Evolutionary conservation across 768 basidiomycete species (phyloP).

Genomic region (Stropharia rugosoannulata): DNA sequence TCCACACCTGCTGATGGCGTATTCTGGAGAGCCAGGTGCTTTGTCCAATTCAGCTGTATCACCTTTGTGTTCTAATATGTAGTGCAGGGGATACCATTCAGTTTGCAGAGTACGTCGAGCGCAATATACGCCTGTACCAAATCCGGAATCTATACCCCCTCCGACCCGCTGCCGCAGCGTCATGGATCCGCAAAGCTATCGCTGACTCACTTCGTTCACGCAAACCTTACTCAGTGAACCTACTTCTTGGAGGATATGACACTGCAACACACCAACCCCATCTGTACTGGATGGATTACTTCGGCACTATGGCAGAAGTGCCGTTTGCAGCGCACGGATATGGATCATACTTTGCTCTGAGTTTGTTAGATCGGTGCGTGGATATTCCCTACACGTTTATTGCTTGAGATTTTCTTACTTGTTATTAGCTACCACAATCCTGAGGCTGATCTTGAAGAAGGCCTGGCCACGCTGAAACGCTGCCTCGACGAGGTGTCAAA

Average conservation of each 20-base stretch:
- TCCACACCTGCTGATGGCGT: conserved; percentile 92
- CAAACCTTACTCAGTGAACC: conserved; percentile 86
- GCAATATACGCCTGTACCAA: conserved; percentile 94
- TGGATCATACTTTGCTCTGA: conserved; percentile 88
- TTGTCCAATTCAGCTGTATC: background rate
- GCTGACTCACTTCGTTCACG: conserved; percentile 89
- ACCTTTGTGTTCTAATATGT: background rate
- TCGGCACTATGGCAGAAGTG: conserved; percentile 85
- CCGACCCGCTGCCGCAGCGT: conserved; percentile 86
- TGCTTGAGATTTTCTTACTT: background rate
- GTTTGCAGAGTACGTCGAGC: conserved; percentile 94
- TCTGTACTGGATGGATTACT: conserved; percentile 95
- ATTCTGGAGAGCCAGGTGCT: conserved; percentile 88
- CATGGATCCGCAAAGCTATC: conserved; percentile 91
- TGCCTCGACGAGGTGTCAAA: conserved; percentile 90
- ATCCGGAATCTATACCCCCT: conserved; percentile 92
- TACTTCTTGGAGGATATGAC: conserved; percentile 93
- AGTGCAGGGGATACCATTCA: conserved; percentile 88
- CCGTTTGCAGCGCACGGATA: conserved; percentile 97
- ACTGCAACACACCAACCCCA: conserved; percentile 67
- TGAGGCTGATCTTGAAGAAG: conserved; percentile 81
- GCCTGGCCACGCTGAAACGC: conserved; percentile 76
- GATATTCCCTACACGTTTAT: background rate
- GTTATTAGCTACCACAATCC: conserved; percentile 83
- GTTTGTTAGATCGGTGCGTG: conserved; percentile 87